Evolutionary conservation across 2,329 filamentous ascomycete species (phyloP), one percentile per base, ranked within the genome.

Genomic region (Tolypocladium pustulatum): DNA sequence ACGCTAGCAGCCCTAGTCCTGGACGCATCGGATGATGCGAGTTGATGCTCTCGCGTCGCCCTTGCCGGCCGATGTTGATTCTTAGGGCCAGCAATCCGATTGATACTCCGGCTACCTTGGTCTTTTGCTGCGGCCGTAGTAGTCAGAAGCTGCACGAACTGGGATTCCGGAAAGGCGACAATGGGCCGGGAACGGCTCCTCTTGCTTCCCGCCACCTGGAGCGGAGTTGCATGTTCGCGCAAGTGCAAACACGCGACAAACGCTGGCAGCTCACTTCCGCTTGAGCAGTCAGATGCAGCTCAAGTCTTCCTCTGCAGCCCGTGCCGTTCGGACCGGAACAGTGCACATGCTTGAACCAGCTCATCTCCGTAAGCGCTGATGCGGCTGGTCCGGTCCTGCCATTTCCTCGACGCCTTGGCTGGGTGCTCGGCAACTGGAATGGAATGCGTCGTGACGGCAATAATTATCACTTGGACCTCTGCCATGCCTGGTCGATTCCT

Each of bases 381-480:
- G 56, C 37, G 51, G 36, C 37, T 46, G 49, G 56, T 34, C 25
- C 54, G 49, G 56, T 34, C 25, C 37, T 55, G 25, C 38, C 25
- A 22, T 57, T 40, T 51, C 46, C 36, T 15, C 12, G 32, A 25
- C n/a, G 27, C 13, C 25, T 27, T 25, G 32, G 52, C 27, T 32
- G 54, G 22, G 37, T 34, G 37, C 36, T 22, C 10, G 36, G 54
- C 56, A 57, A 57, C 61, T 69, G 68, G 68, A 69, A 69, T 69
- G 68, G 68, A 69, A 69, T 69, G 68, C 63, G 65, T 61, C 61
- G 56, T 60, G 56, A 67, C 64, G 64, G 59, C 59, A 55, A 41
- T 43, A n/a, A n/a, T n/a, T n/a, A 55, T 55, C 54, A 34, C 22
- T 34, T 60, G 30, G 30, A n/a, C 49, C 49, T 34, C 46, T 52